Base-by-base conservation (phyloP, 495 filamentous ascomycete species). In the Trichoderma asperelloides region DNA sequence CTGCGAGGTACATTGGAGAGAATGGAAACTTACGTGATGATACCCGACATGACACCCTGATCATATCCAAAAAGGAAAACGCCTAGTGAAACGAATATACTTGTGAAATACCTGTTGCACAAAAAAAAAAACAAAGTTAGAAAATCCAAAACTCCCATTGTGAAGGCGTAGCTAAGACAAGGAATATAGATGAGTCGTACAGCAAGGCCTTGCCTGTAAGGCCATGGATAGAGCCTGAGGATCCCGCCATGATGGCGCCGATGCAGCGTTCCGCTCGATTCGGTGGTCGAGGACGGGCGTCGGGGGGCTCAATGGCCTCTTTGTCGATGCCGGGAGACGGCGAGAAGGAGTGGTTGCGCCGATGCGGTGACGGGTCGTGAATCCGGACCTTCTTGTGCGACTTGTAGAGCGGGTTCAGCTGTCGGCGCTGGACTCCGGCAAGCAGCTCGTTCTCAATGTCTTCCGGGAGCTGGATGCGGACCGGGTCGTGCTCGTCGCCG, bases 31-130 rank as follows among this genome's bases (percentile, higher is more conserved):
- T 83, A 97, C 93, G 91, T 97, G 78, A 98, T 97, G 73, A 98
- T 96, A 51, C 95, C 96, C 68, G 96, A 98, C 95, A 97, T 98
- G 62, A 98, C 95, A 68, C 95, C 95, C 77, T 98, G 95, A 74
- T 98, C 95, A 85, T 98, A 98, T 66, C 95, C 96, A 76, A 98
- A 98, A 30, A 98, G 81, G 71, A 98, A 98, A 30, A 98, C 95
- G 28, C 95, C 95, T 74, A 98, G 83, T 63, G 96, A 98, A 70
- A 98, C 95, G 79, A 98, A 98, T 18, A 98, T 90, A 75, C 91
- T 96, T 40, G 96, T 97, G 75, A 98, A 98, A 75, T 97, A 98
- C 64, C 93, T 96, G 72, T 33, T 68, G 25, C 13, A n/a, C 33
- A 37, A 37, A 8, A 37, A 6, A 60, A 60, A 27, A 23, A 16